A percentile compares a stretch with the other conserved stretches of the same genome.
phyloP scores from a whole-genome alignment of 768 basidiomycete species.

The Tricholoma hemisulphureum region DNA sequence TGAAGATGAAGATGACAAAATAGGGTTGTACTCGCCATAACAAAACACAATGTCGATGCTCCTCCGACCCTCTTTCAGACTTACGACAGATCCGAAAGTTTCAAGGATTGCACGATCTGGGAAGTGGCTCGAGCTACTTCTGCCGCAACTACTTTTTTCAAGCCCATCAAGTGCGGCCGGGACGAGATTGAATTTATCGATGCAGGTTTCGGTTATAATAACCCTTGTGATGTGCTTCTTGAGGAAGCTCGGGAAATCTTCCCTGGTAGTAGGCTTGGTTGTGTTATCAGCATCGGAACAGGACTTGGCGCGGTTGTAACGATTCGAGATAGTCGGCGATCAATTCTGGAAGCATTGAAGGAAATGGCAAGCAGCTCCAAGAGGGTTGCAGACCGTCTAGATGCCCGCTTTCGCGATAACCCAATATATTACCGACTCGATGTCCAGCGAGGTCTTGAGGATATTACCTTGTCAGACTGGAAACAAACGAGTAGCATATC shows the following conservation, averaged over 20 bases:
- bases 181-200: neutral
- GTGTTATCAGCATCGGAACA: neutral
- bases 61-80: neutral
- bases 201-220: neutral
- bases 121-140: slow-evolving; percentile 18
- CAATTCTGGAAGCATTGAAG: no score
- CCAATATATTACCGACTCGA: no score
- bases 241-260: neutral
- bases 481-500: no score
- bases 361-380: no score
- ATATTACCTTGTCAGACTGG: no score
- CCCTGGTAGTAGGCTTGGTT: neutral
- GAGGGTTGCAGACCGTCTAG: no score
- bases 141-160: slow-evolving; percentile 20
- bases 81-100: slow-evolving; percentile 3
- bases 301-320: no score
- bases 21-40: no score
- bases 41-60: no score
- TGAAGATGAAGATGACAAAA: no score
- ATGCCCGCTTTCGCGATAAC: no score
- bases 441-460: no score
- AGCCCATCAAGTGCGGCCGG: neutral
- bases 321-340: neutral
- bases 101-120: slow-evolving; percentile 14
- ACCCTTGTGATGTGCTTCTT: neutral